A percentile compares a stretch with the other conserved stretches of the same genome.
These are phyloP conservation scores for Plantago major DNA, from an alignment of 257 asterid species.

Conservation along the genomic window DNA sequence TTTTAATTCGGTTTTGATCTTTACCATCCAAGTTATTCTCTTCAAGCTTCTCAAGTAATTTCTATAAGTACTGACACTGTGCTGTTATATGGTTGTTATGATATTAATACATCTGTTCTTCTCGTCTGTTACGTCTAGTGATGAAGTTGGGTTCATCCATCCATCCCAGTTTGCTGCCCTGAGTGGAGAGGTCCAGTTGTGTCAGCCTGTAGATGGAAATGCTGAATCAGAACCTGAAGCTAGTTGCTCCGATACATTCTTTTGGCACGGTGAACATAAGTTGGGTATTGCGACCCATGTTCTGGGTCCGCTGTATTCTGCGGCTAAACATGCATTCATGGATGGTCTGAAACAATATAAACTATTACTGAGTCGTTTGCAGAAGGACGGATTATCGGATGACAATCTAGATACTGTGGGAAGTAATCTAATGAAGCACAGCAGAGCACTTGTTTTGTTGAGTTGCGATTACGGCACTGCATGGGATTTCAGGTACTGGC, in stretches of 20 bases:
- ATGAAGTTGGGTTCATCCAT: constrained; percentile 90
- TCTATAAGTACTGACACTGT: no score
- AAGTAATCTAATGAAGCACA: constrained; percentile 70
- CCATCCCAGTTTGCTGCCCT: constrained; percentile 69
- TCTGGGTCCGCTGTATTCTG: constrained; percentile 57
- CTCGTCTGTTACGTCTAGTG: constrained; percentile 31
- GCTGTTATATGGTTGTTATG: no score
- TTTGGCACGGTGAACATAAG: constrained; percentile 72
- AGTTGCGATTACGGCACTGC: constrained; percentile 93
- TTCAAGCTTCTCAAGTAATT: no score
- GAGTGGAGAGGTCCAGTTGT: constrained; percentile 30
- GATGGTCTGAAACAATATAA: constrained; percentile 44
- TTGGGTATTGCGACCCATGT: constrained; percentile 68
- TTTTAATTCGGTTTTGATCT: no score
- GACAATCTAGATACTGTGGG: constrained; percentile 31
- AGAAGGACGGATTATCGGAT: constrained; percentile 23
- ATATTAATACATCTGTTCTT: no score
- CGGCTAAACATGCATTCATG: constrained; percentile 67
- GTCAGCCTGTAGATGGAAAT: constrained; percentile 23
- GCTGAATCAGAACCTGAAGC: constrained; percentile 18
- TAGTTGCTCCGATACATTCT: constrained; percentile 27
- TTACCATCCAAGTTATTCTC: no score
- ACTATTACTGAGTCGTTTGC: constrained; percentile 17
- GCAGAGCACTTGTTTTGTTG: constrained; percentile 69
- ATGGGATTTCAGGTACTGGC: constrained; percentile 74